A percentile compares a stretch with the other conserved stretches of the same genome.
These are phyloP conservation scores for Amesomyces nigricolor DNA, from an alignment of 2,329 filamentous ascomycete genomes.

Conservation along the genomic window DNA sequence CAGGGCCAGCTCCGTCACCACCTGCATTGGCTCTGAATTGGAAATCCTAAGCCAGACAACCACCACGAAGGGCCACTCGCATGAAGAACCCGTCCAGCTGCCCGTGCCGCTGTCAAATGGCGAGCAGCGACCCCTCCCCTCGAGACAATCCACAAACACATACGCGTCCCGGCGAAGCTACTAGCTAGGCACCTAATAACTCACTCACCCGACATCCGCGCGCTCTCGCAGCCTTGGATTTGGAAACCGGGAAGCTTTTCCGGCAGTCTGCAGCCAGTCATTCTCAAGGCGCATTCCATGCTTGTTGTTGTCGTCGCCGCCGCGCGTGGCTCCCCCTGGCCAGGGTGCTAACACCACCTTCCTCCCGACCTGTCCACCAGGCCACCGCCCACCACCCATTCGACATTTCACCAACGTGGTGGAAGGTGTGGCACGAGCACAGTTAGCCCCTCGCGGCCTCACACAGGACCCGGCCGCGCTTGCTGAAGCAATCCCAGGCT, in stretches of 20 bases:
- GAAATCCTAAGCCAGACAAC: slow-evolving; percentile 10
- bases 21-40: background rate
- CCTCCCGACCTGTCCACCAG: slow-evolving; percentile 3
- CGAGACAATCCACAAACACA: slow-evolving; percentile 15
- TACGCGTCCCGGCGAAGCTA: slow-evolving; percentile 4
- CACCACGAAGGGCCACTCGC: background rate
- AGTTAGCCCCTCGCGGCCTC: background rate
- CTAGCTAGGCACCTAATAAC: background rate
- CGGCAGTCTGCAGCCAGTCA: background rate
- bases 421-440: slow-evolving; percentile 5
- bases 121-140: slow-evolving; percentile 1
- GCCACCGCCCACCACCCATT: background rate
- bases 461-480: background rate
- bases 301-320: background rate
- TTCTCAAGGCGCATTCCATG: background rate
- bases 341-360: background rate
- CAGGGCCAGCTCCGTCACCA: slow-evolving; percentile 1
- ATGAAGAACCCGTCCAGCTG: slow-evolving; percentile 18
- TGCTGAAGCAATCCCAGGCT: slow-evolving; percentile 9
- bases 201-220: background rate
- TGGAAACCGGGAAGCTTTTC: background rate
- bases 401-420: slow-evolving; percentile 3
- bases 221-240: background rate
- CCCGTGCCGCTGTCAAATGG: slow-evolving; percentile 17
- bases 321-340: background rate